Base-by-base conservation (phyloP, 192 early-diverging fungal species). In the Coemansia sp. region DNA sequence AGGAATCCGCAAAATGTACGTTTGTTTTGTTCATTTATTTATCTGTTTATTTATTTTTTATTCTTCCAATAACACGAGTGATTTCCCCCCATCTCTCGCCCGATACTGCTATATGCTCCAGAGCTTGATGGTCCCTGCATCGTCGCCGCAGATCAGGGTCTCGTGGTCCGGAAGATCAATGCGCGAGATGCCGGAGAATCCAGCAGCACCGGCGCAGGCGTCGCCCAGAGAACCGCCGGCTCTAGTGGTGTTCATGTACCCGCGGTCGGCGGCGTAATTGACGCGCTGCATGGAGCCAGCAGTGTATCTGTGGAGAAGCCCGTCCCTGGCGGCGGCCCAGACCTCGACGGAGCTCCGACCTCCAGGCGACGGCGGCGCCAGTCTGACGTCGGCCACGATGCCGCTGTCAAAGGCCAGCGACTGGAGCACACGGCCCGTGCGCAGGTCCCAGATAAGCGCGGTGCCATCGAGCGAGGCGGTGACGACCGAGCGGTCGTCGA, bases 401-500 rank as follows among this genome's bases (percentile, higher is more conserved):
- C 82, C 61, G n/a, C 84, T 57, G 6, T 21, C 84, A 70, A 87
- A 89, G 9, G 69, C 66, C 8, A 88, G 59, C 43, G 75, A 84
- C 54, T 91, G 90, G 49, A 88, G 78, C 3, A 86, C 74, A 0
- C 80, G 79, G 41, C 90, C 90, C 13, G 87, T 90, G n/a, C 91
- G 82, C 48, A 92, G 55, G 62, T 93, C 92, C 92, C 92, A 93
- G 37, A 92, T 80, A 76, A 89, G 32, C 32, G 85, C 85, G 5
- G 87, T 87, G 22, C 73, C 87, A 47, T 93, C 92, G 43, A 85
- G 52, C 62, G 88, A 88, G 11, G 90, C 90, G 32, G 90, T 92
- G 13, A 91, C 80, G n/a, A 93, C 82, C 37, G 87, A 84, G 15
- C 78, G 78, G 47, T 91, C 87, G 68, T 93, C 85, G 66, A 93